Conservation (phyloP, 805 yeast genomes). For the Candida awuae region DNA sequence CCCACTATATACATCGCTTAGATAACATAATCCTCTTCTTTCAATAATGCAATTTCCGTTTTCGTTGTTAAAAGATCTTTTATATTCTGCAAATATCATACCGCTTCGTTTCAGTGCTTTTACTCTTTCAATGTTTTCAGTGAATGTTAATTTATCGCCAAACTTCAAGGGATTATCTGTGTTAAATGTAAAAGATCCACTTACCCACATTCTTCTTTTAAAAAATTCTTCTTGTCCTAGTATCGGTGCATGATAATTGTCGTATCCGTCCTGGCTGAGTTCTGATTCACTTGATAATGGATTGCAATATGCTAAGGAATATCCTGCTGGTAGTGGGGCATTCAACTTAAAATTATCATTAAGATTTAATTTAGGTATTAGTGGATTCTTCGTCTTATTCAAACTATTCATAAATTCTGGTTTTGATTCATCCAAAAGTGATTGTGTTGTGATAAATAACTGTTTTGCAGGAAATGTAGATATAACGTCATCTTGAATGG, state of each 20-base stretch:
- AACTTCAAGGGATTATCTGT: conserved; percentile 26
- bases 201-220: conserved; percentile 69
- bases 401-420: conserved; percentile 14
- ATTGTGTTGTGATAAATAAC: conserved; percentile 23
- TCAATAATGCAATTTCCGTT: conserved; percentile 37
- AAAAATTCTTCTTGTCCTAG: conserved; percentile 27
- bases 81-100: conserved; percentile 43
- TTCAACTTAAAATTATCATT: conserved; percentile 16
- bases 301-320: conserved; percentile 60
- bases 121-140: conserved; percentile 42
- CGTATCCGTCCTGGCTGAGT: conserved; percentile 72
- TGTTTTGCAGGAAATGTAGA: conserved; percentile 24
- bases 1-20: conserved; percentile 31
- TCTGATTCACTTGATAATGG: conserved; percentile 41
- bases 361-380: background rate
- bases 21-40: conserved; percentile 52
- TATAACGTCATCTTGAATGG: conserved; percentile 21
- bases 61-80: conserved; percentile 35
- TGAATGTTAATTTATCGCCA: conserved; percentile 37
- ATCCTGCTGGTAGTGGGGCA: conserved; percentile 38
- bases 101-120: conserved; percentile 30
- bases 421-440: conserved; percentile 12
- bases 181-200: conserved; percentile 49
- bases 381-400: background rate
- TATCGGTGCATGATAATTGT: conserved; percentile 63